These are phyloP conservation scores for Corchorus olitorius DNA, from an alignment of 345 rosid genomes.

Conservation along the genomic window DNA sequence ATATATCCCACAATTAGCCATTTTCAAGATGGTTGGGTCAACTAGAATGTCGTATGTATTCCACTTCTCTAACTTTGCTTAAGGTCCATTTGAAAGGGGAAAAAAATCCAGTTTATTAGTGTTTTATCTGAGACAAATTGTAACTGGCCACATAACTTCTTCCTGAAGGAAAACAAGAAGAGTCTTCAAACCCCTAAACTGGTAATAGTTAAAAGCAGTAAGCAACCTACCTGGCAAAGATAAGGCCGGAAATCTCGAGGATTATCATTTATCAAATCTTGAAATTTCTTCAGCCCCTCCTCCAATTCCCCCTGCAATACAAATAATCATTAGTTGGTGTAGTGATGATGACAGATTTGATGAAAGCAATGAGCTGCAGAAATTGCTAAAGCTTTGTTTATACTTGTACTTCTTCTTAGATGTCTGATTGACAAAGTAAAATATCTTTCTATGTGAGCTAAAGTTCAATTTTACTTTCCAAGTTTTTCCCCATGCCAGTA, in stretches of 20 bases:
- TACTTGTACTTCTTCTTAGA: neutral
- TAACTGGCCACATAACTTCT: neutral
- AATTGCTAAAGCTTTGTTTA: neutral
- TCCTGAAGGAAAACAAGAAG: neutral
- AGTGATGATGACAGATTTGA: neutral
- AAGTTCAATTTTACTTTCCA: neutral
- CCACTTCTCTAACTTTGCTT: neutral
- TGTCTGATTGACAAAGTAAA: neutral
- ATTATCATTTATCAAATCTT: constrained; percentile 66
- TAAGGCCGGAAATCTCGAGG: constrained; percentile 95
- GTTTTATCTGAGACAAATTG: neutral
- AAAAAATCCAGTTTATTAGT: neutral
- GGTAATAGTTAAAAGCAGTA: neutral
- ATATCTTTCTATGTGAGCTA: neutral
- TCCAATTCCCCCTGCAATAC: constrained; percentile 71
- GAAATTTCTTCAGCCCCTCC: constrained; percentile 72
- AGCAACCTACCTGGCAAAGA: constrained; percentile 78
- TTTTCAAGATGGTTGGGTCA: neutral
- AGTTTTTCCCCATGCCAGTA: neutral
- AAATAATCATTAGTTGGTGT: neutral
- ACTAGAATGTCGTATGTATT: neutral
- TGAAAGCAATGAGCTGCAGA: neutral
- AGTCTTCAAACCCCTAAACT: neutral
- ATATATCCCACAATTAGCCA: constrained; percentile 10
- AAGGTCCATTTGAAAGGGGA: neutral